A percentile compares a stretch with the other conserved stretches of the same genome.
Evolutionary conservation across 2,329 filamentous ascomycete genomes (phyloP).

Genomic region (Elsinoe fawcettii): DNA sequence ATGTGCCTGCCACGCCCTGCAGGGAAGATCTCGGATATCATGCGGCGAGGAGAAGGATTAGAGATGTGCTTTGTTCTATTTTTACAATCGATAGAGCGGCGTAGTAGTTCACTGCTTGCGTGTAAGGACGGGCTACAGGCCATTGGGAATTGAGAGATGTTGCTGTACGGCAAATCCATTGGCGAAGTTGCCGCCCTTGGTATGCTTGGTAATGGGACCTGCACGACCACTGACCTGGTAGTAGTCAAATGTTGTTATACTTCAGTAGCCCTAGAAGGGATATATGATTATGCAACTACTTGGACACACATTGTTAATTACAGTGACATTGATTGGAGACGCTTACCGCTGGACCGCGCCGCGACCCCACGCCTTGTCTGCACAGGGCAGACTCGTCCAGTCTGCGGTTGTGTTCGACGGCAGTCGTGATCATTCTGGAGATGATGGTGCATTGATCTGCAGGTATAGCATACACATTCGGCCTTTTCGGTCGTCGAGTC

Average conservation of each 20-base stretch:
- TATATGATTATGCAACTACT: not conserved
- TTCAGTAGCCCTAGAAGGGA: not conserved
- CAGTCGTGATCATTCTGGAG: not conserved
- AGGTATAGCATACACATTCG: not conserved
- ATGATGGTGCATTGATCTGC: not conserved
- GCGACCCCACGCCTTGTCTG: not conserved
- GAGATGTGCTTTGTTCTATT: not conserved
- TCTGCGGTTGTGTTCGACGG: not conserved
- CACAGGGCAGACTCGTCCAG: not conserved
- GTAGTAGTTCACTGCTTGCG: not conserved
- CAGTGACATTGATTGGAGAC: conserved; percentile 5
- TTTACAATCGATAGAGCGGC: not conserved
- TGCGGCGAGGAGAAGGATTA: not conserved
- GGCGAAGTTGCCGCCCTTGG: conserved; percentile 9
- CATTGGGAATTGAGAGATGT: not conserved
- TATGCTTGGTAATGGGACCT: conserved; percentile 1
- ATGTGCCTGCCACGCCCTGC: conserved; percentile 12
- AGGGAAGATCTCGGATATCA: not conserved
- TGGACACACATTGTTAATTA: not conserved
- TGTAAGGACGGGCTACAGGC: not conserved
- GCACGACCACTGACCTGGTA: not conserved
- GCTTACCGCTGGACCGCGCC: conserved; percentile 7
- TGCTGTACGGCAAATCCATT: not conserved
- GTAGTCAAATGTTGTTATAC: not conserved
- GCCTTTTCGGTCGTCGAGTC: not conserved